Evolutionary conservation across 2,329 filamentous ascomycete genomes (phyloP).

Genomic region (Macrophomina phaseolina): DNA sequence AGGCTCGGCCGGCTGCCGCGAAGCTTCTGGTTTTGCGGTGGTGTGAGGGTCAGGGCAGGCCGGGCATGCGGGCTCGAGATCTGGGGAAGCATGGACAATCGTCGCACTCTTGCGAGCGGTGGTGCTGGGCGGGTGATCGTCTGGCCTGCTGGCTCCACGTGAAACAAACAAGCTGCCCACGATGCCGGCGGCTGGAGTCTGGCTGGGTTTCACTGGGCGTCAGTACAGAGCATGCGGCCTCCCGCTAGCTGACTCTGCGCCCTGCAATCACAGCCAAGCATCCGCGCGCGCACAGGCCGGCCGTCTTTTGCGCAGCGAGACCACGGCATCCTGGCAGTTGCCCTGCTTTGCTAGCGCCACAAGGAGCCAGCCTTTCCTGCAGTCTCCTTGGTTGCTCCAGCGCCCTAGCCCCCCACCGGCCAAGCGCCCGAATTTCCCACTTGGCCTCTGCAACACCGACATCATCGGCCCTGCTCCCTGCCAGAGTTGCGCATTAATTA

Average conservation of each 20-base stretch:
- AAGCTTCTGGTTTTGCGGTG: constrained; percentile 8
- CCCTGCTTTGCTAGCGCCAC: constrained; percentile 23
- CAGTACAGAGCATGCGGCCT: constrained; percentile 2
- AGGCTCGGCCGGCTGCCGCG: not conserved
- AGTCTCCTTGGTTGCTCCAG: constrained; percentile 14
- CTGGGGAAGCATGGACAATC: constrained; percentile 25
- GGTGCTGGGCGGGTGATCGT: not conserved
- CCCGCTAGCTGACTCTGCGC: constrained; percentile 16
- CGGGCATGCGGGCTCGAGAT: not conserved
- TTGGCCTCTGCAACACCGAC: constrained; percentile 20
- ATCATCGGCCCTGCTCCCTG: constrained; percentile 25
- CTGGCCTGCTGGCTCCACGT: not conserved
- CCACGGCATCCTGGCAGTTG: constrained; percentile 1
- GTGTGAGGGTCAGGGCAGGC: constrained; percentile 16
- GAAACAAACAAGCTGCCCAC: not conserved
- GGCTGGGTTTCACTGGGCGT: constrained; percentile 18
- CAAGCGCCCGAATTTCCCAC: constrained; percentile 25
- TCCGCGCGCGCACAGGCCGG: constrained; percentile 9
- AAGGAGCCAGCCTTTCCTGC: constrained; percentile 5
- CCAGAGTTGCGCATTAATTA: constrained; percentile 22
- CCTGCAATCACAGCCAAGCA: constrained; percentile 21
- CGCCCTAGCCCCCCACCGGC: constrained; percentile 21
- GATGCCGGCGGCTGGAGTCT: not conserved
- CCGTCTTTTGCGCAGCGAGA: not conserved
- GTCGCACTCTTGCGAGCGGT: not conserved